Base-by-base conservation (phyloP, 805 yeast genomes). In the Lipomyces mesembrius region DNA sequence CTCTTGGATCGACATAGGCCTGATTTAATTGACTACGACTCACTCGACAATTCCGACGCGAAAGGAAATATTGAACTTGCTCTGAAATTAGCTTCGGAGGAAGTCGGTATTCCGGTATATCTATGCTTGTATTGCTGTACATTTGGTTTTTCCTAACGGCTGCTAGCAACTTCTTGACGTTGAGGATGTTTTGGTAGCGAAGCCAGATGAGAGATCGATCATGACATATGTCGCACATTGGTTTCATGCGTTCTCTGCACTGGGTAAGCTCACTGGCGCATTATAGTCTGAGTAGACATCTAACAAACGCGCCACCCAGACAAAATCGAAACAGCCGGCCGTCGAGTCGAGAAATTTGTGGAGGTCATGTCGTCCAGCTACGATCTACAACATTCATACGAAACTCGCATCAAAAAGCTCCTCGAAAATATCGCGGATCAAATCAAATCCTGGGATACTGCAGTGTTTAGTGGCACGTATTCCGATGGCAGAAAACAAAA, bases 131-230 rank as follows among this genome's bases (percentile, higher is more conserved):
- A n/a, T 51, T 52, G 7, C 27, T n/a, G 37, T n/a, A 6, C n/a
- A 14, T 27, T 57, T 20, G 32, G 11, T 65, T 12, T 54, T 12
- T 57, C 25, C 54, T 56, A 14, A 20, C 27, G 14, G 25, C 14
- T 12, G 52, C 8, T 49, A 67, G 66, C 80, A 78, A 59, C 76
- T 88, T 60, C 80, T 86, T 4, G 88, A 86, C 62, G 82, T 80
- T 0, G 87, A 85, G 46, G 90, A 86, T 75, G 80, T 87, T 65
- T 77, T 77, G 49, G 77, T 80, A 27, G 73, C 78, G 14, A 79
- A 78, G 29, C 89, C 89, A 0, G 91, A 88, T 69, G 91, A 88
- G 69, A 83, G 85, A 69, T 82, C 87, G 53, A 79, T 88, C 17
- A 80, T 87, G 70, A 82, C 88, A 20, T 87, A 85, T 73, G 75